Evolutionary conservation across 2,329 filamentous ascomycete genomes (phyloP).

Genomic region (Tolypocladium cylindrosporum): DNA sequence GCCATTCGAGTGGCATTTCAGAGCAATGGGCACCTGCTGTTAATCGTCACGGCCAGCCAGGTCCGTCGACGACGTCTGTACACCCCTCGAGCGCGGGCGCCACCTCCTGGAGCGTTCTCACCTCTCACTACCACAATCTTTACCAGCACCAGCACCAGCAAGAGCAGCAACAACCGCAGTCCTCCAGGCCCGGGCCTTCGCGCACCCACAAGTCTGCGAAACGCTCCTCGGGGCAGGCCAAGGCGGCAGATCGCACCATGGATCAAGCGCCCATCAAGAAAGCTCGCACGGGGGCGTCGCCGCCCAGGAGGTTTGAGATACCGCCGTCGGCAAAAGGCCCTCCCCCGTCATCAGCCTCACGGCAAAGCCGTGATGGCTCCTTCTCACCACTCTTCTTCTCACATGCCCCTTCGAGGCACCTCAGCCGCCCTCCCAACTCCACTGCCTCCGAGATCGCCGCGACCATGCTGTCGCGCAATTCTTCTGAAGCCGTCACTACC

Average conservation of each 20-base stretch:
- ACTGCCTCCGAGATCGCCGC: slow-evolving; percentile 29
- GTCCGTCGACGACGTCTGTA: slow-evolving; percentile 1
- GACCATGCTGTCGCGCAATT: slow-evolving; percentile 36
- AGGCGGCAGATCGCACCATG: slow-evolving; percentile 17
- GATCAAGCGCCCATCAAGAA: slow-evolving; percentile 33
- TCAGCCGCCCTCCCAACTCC: slow-evolving; percentile 26
- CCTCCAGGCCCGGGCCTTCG: slow-evolving; percentile 4
- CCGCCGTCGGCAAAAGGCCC: slow-evolving; percentile 16
- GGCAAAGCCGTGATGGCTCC: slow-evolving; percentile 23
- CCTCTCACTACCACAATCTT: not conserved
- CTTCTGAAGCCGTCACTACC: slow-evolving; percentile 36
- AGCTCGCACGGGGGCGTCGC: slow-evolving; percentile 33
- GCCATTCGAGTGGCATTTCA: slow-evolving; percentile 2
- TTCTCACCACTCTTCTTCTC: slow-evolving; percentile 45
- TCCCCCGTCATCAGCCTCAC: slow-evolving; percentile 9
- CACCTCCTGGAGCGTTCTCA: not conserved
- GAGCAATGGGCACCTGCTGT: slow-evolving; percentile 8
- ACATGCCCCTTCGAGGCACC: slow-evolving; percentile 25
- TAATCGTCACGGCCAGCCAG: slow-evolving; percentile 7
- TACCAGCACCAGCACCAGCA: not conserved
- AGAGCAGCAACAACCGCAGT: not conserved
- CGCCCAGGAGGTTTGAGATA: slow-evolving; percentile 35
- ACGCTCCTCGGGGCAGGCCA: slow-evolving; percentile 12
- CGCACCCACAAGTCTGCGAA: slow-evolving; percentile 12
- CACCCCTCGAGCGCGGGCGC: not conserved